Percentiles rank a stretch among this genome's conserved stretches.
Evolutionary conservation across 148 eudicot species (phyloP).

Genomic region (Oxyria digyna): DNA sequence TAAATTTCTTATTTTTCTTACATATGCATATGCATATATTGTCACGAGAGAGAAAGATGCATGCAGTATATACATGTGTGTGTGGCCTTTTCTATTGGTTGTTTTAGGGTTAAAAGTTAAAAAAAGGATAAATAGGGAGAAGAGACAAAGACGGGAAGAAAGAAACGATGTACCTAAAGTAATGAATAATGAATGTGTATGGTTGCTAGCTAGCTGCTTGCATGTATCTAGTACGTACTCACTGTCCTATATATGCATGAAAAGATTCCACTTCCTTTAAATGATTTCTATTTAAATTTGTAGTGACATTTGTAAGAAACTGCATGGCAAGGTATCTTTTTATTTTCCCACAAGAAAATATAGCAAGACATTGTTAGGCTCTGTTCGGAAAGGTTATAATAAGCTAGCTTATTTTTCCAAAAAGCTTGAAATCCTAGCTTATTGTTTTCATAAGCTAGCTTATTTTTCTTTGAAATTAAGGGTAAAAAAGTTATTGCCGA

Average conservation of each 20-base stretch:
- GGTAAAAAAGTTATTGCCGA: too few species aligned
- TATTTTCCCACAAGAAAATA: neutral
- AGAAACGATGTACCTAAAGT: neutral
- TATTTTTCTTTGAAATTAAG: too few species aligned
- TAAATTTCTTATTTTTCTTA: too few species aligned
- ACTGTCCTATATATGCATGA: neutral
- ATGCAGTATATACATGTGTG: neutral
- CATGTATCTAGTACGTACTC: slow-evolving; percentile 8
- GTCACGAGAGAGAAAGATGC: slow-evolving; percentile 6
- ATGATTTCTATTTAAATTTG: neutral
- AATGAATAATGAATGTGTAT: neutral
- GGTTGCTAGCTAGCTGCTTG: slow-evolving; percentile 4
- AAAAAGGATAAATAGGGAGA: neutral
- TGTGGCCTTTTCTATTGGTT: neutral
- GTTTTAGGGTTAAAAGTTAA: neutral
- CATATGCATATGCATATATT: neutral
- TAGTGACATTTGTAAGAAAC: neutral
- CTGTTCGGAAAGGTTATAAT: too few species aligned
- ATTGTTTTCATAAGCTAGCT: too few species aligned
- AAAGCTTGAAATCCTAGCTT: too few species aligned
- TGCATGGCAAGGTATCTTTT: neutral
- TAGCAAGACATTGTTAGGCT: too few species aligned
- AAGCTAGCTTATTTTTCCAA: too few species aligned
- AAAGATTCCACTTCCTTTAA: slow-evolving; percentile 3
- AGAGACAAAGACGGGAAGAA: slow-evolving; percentile 2